phyloP scores from a whole-genome alignment of 345 rosid genomes.

The Lumnitzera racemosa region DNA sequence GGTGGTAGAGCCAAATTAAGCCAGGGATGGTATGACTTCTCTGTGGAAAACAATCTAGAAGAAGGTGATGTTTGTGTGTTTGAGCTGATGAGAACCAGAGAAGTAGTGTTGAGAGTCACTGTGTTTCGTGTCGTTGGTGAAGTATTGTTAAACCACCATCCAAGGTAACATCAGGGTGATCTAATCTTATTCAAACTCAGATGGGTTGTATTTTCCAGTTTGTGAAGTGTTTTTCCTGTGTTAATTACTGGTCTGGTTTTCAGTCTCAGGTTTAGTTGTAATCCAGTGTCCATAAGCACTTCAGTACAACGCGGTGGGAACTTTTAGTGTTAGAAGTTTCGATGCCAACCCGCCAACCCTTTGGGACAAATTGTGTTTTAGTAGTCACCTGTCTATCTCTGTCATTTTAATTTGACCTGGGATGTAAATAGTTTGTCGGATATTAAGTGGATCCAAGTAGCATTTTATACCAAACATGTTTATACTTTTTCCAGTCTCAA shows the following conservation, averaged over 20 bases:
- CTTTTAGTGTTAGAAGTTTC: constrained; percentile 7
- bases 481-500: too few species aligned
- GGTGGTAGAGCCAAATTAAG: constrained; percentile 26
- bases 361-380: constrained; percentile 7
- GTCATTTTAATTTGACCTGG: not conserved
- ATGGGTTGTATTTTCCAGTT: not conserved
- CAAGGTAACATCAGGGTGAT: constrained; percentile 4
- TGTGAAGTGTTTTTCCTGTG: not conserved
- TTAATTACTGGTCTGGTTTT: constrained; percentile 7
- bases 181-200: not conserved
- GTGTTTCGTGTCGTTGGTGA: constrained; percentile 38
- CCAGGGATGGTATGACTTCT: constrained; percentile 56
- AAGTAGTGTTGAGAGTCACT: constrained; percentile 39
- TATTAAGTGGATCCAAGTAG: too few species aligned
- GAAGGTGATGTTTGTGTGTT: constrained; percentile 59
- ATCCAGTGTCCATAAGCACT: constrained; percentile 13
- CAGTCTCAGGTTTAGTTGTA: constrained; percentile 8
- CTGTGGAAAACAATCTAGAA: constrained; percentile 38
- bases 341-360: constrained; percentile 1
- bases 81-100: constrained; percentile 33
- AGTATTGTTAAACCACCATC: constrained; percentile 6
- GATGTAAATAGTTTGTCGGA: constrained; percentile 8
- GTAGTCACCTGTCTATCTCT: not conserved
- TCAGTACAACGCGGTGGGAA: constrained; percentile 4
- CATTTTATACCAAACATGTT: too few species aligned